These are phyloP conservation scores for Teunomyces tritomae DNA, from an alignment of 805 yeast genomes.

Conservation along the genomic window DNA sequence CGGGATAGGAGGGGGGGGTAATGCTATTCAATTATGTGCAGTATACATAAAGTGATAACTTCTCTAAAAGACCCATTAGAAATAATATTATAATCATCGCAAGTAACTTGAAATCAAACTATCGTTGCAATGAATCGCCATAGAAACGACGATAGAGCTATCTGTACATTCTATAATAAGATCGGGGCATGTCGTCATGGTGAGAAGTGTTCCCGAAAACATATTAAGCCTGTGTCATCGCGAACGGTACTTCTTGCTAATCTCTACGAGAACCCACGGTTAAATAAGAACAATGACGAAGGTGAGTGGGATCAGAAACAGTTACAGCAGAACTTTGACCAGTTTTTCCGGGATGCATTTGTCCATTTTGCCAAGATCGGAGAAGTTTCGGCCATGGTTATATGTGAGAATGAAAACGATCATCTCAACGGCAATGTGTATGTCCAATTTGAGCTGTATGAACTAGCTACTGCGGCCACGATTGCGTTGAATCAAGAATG, in stretches of 20 bases:
- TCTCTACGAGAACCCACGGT: conserved; percentile 60
- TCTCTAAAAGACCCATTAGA: no score
- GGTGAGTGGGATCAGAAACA: conserved; percentile 34
- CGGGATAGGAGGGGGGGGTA: no score
- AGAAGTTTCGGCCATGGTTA: conserved; percentile 57
- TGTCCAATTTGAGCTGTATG: conserved; percentile 53
- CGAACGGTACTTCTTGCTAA: conserved; percentile 64
- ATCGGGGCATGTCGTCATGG: conserved; percentile 96
- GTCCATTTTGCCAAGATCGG: conserved; percentile 54
- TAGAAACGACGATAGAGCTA: conserved; percentile 6
- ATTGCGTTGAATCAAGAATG: conserved; percentile 71
- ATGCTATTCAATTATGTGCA: no score
- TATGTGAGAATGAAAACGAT: conserved; percentile 79
- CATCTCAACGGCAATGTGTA: conserved; percentile 88
- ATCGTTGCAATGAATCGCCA: neutral
- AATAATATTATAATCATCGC: no score
- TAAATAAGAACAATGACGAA: conserved; percentile 28
- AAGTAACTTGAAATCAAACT: neutral
- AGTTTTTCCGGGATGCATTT: conserved; percentile 70
- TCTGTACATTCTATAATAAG: conserved; percentile 64
- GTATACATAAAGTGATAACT: no score
- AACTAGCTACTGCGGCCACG: conserved; percentile 60
- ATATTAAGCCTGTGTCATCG: conserved; percentile 64
- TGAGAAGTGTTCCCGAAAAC: conserved; percentile 75
- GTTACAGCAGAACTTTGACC: conserved; percentile 51